Evolutionary conservation across 2,329 filamentous ascomycete species (phyloP).

Genomic region (Venturiaceae sp.): DNA sequence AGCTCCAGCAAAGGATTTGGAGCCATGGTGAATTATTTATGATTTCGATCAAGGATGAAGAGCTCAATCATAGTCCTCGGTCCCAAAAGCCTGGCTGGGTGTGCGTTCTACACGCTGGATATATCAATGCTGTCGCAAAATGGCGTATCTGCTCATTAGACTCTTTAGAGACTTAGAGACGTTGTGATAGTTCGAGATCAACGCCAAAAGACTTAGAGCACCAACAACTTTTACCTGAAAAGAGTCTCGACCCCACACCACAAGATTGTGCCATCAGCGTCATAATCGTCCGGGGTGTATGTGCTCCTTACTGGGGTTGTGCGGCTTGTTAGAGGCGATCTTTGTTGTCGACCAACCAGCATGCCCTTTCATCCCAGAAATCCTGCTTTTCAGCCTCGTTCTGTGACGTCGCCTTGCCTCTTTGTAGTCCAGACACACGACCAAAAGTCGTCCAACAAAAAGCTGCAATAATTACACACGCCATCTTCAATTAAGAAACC

Average conservation of each 20-base stretch:
- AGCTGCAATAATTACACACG: neutral
- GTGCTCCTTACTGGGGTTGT: neutral
- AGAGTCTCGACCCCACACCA: neutral
- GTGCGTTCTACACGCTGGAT: no score
- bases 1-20: slow-evolving; percentile 17
- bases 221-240: no score
- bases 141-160: no score
- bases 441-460: neutral
- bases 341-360: neutral
- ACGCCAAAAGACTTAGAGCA: no score
- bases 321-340: neutral
- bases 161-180: no score
- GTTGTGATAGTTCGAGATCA: neutral
- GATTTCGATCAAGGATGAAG: no score
- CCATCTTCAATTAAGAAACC: no score
- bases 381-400: slow-evolving; percentile 1
- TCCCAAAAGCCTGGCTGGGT: neutral
- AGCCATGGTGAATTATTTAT: neutral
- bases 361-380: neutral
- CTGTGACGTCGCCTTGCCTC: neutral
- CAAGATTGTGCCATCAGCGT: neutral
- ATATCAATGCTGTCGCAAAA: no score
- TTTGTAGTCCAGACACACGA: neutral
- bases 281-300: neutral
- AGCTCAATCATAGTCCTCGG: neutral